Evolutionary conservation across 2,329 filamentous ascomycete genomes (phyloP).

Genomic region (Remersonia thermophila): DNA sequence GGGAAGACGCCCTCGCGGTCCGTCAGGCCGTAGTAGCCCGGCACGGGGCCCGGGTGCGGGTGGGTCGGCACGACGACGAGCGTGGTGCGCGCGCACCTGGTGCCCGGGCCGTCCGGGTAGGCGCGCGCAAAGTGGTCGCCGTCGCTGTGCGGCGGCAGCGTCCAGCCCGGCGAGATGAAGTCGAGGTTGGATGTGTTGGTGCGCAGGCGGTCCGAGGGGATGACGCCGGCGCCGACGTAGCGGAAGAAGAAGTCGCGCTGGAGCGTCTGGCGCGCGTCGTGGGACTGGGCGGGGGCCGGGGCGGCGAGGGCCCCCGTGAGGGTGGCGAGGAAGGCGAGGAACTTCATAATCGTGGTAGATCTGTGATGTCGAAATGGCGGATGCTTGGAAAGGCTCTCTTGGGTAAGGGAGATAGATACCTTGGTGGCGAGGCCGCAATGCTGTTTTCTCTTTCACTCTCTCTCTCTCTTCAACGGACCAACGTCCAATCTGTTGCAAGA

Average conservation of each 20-base stretch:
- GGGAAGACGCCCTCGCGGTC: constrained; percentile 5
- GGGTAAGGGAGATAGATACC: too few relatives aligned
- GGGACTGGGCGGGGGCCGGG: background rate
- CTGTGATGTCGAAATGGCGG: too few relatives aligned
- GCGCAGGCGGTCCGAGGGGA: constrained; percentile 11
- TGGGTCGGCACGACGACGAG: constrained; percentile 13
- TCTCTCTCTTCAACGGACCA: too few relatives aligned
- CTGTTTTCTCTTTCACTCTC: too few relatives aligned
- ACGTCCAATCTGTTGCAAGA: too few relatives aligned
- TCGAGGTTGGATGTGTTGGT: constrained; percentile 8
- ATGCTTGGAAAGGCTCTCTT: too few relatives aligned
- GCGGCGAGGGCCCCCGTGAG: background rate
- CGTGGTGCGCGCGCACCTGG: background rate
- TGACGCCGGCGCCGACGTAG: constrained; percentile 7
- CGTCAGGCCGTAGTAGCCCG: constrained; percentile 13
- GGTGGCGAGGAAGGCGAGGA: constrained; percentile 1
- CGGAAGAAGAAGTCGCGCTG: constrained; percentile 12
- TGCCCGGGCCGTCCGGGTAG: background rate
- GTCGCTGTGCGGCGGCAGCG: constrained; percentile 9
- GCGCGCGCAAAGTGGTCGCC: constrained; percentile 10
- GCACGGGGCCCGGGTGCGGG: constrained; percentile 14
- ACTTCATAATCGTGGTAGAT: constrained; percentile 6
- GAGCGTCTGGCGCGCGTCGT: too few relatives aligned
- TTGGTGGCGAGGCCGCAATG: too few relatives aligned
- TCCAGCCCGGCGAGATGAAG: constrained; percentile 10